phyloP scores from a whole-genome alignment of 2,329 filamentous ascomycete species.

The Botrytis deweyae region DNA sequence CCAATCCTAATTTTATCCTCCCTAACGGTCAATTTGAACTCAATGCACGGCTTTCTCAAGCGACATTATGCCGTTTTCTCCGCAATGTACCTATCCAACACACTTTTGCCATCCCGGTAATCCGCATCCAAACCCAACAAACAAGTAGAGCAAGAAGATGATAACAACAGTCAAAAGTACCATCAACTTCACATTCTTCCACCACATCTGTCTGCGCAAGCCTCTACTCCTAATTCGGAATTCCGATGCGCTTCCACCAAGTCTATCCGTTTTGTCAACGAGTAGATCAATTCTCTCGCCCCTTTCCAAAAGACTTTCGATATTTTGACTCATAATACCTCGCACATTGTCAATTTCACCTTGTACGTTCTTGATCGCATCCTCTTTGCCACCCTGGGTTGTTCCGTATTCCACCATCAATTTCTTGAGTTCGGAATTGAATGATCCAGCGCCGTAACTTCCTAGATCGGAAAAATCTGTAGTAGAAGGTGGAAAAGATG shows the following conservation, averaged over 20 bases:
- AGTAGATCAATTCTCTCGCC: constrained; percentile 91
- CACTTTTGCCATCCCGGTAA: constrained; percentile 52
- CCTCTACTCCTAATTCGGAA: constrained; percentile 86
- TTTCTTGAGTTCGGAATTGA: constrained; percentile 74
- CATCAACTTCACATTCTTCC: constrained; percentile 97
- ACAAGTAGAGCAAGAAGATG: constrained; percentile 68
- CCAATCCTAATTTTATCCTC: constrained; percentile 2
- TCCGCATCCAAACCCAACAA: constrained; percentile 71
- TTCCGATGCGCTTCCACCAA: constrained; percentile 85
- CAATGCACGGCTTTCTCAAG: neutral
- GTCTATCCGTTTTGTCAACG: constrained; percentile 92
- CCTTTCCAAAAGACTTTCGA: constrained; percentile 82
- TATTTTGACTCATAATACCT: constrained; percentile 94
- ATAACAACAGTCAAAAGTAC: constrained; percentile 71
- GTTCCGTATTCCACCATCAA: constrained; percentile 85
- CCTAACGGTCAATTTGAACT: neutral
- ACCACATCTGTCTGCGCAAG: constrained; percentile 95
- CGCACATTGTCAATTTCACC: constrained; percentile 89
- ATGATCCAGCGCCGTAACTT: constrained; percentile 84
- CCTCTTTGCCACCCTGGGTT: constrained; percentile 69
- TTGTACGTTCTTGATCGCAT: constrained; percentile 81
- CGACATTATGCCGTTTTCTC: neutral
- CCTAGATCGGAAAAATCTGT: constrained; percentile 77
- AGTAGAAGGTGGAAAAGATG: constrained; percentile 60
- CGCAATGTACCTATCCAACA: constrained; percentile 28